Percentiles rank a stretch among this genome's conserved stretches.
phyloP scores from a whole-genome alignment of 495 filamentous ascomycete genomes.

The Aspergillus sclerotiicarbonarius region DNA sequence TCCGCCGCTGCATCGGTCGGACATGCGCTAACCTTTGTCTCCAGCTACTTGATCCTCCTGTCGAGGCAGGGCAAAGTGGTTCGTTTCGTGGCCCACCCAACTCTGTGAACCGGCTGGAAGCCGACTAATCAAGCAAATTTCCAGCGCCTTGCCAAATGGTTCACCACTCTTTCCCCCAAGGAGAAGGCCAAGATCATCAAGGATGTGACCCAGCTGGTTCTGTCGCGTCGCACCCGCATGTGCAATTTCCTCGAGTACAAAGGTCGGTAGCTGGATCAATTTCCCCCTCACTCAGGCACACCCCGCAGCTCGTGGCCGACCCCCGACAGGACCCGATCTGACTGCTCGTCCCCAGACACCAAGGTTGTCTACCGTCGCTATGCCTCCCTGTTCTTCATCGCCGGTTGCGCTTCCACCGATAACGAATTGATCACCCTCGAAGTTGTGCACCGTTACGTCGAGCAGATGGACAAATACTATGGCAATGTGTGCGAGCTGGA shows the following conservation, averaged over 20 bases:
- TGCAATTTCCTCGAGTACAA: conserved; percentile 99
- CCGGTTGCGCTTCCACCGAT: conserved; percentile 88
- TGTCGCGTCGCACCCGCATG: conserved; percentile 94
- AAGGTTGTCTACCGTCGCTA: conserved; percentile 99
- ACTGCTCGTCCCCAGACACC: conserved; percentile 60
- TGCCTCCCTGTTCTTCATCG: conserved; percentile 98
- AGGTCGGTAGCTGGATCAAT: conserved; percentile 49
- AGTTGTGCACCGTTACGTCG: conserved; percentile 97
- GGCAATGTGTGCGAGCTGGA: conserved; percentile 99
- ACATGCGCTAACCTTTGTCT: conserved; percentile 32
- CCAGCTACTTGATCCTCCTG: conserved; percentile 93
- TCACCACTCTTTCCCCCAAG: conserved; percentile 94
- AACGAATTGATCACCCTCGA: conserved; percentile 98
- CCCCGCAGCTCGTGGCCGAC: conserved; percentile 4
- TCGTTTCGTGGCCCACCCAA: conserved; percentile 44
- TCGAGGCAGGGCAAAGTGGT: conserved; percentile 99
- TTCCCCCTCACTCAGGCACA: conserved; percentile 4
- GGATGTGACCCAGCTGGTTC: conserved; percentile 96
- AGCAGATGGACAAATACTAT: conserved; percentile 99
- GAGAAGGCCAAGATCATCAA: conserved; percentile 99
- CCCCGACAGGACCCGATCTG: conserved; percentile 3
- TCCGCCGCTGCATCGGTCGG: conserved; percentile 1
- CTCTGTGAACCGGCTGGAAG: conserved; percentile 26
- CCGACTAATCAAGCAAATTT: conserved; percentile 31
- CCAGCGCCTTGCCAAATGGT: conserved; percentile 99